Evolutionary conservation across 106 monocot species (phyloP), one percentile per base, ranked within the genome.

Genomic region (Allium fistulosum): DNA sequence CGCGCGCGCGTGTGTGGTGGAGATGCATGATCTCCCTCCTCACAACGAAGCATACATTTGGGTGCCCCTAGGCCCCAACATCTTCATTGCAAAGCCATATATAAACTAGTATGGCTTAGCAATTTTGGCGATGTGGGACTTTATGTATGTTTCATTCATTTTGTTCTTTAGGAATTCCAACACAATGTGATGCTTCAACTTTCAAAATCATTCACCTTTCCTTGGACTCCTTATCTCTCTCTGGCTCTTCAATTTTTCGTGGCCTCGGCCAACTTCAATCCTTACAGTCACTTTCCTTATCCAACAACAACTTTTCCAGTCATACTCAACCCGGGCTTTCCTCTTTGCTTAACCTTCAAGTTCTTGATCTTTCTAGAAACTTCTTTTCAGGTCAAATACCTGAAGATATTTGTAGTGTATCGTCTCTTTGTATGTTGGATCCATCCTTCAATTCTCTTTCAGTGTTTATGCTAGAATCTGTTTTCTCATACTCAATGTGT

Each of bases 101-200:
- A n/a, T n/a, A n/a, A n/a, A n/a, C n/a, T n/a, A n/a, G n/a, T n/a
- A n/a, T n/a, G n/a, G n/a, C n/a, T n/a, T n/a, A n/a, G n/a, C n/a
- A n/a, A n/a, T n/a, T n/a, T n/a, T n/a, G n/a, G n/a, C n/a, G n/a
- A n/a, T n/a, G n/a, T n/a, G n/a, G n/a, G n/a, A n/a, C n/a, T n/a
- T n/a, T n/a, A n/a, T n/a, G n/a, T n/a, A n/a, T n/a, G n/a, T n/a
- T n/a, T n/a, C n/a, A n/a, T n/a, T n/a, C n/a, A n/a, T n/a, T n/a
- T n/a, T n/a, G n/a, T n/a, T n/a, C n/a, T n/a, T n/a, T n/a, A n/a
- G n/a, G n/a, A n/a, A n/a, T n/a, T n/a, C n/a, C n/a, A n/a, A n/a
- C n/a, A 75, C 92, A 62, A 84, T 86, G 62, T 88, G 91, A 83
- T 86, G 84, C 64, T 80, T 79, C 46, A 78, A 80, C 76, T 66